Conservation (phyloP, 2,329 filamentous ascomycete species). For the Monosporascus sp. region DNA sequence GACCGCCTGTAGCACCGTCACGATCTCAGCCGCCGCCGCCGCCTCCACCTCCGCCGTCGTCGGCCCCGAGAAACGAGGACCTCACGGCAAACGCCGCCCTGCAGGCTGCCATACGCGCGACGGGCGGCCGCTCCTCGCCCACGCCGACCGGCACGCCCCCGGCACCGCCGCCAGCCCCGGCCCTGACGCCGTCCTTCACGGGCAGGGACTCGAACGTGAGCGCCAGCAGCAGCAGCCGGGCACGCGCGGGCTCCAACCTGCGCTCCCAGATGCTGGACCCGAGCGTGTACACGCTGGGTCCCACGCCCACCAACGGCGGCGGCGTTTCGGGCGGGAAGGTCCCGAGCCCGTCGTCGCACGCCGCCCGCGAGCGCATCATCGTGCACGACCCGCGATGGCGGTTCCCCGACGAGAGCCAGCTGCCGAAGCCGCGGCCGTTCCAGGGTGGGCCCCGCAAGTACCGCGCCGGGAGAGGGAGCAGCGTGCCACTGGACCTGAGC, state of each 20-base stretch:
- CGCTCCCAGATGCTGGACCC: constrained; percentile 65
- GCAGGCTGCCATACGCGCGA: constrained; percentile 35
- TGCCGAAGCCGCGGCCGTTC: constrained; percentile 84
- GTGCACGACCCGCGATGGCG: constrained; percentile 80
- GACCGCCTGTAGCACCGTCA: constrained; percentile 19
- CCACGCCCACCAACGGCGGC: constrained; percentile 46
- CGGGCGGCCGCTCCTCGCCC: constrained; percentile 29
- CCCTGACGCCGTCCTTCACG: constrained; percentile 36
- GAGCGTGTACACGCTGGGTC: constrained; percentile 67
- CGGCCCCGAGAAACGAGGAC: constrained; percentile 11
- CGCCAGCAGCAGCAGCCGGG: constrained; percentile 27
- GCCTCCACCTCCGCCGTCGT: constrained; percentile 31
- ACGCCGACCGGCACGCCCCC: constrained; percentile 30
- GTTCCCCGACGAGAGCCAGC: constrained; percentile 74
- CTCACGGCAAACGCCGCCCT: constrained; percentile 32
- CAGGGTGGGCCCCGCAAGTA: constrained; percentile 71
- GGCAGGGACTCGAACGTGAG: constrained; percentile 3
- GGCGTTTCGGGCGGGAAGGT: constrained; percentile 30
- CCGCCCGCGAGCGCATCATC: constrained; percentile 36
- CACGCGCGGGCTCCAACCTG: constrained; percentile 41
- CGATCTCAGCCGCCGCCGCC: constrained; percentile 31
- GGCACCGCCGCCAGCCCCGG: constrained; percentile 32
- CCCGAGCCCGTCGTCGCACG: constrained; percentile 38
- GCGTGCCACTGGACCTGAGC: constrained; percentile 81
- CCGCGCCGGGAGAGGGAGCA: constrained; percentile 85